Conservation (phyloP, 805 yeast genomes). For the Nakazawaea pomicola region DNA sequence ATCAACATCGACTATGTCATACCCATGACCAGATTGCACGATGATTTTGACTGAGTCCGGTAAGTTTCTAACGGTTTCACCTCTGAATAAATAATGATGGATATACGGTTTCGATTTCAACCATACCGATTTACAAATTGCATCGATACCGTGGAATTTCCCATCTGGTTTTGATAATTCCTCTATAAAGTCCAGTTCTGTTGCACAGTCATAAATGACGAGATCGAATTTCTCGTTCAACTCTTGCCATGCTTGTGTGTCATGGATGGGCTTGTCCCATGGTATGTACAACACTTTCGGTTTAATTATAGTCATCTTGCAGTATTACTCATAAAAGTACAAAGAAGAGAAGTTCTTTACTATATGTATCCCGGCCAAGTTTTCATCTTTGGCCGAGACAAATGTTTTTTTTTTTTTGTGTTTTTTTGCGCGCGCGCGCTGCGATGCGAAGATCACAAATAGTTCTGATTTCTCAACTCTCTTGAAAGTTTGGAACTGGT, state of each 20-base stretch:
- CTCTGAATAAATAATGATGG: slow-evolving; percentile 29
- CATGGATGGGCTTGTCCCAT: slow-evolving; percentile 32
- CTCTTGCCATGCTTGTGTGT: slow-evolving; percentile 30
- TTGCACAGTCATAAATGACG: slow-evolving; percentile 28
- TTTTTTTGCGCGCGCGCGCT: neutral
- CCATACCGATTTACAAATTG: slow-evolving; percentile 34
- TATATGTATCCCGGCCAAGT: too few relatives aligned
- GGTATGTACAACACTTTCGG: slow-evolving; percentile 35
- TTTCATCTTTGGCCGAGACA: too few relatives aligned
- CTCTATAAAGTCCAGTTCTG: slow-evolving; percentile 30
- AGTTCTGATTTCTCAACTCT: neutral
- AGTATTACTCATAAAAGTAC: too few relatives aligned
- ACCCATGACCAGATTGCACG: slow-evolving; percentile 36
- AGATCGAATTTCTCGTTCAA: slow-evolving; percentile 32
- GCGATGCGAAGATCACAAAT: neutral
- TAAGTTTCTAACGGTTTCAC: slow-evolving; percentile 25
- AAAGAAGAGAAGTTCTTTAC: too few relatives aligned
- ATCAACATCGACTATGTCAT: slow-evolving; percentile 33
- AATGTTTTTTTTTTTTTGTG: neutral
- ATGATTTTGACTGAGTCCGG: slow-evolving; percentile 32
- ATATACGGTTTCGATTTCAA: slow-evolving; percentile 33
- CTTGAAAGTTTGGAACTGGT: neutral
- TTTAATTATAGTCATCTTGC: slow-evolving; percentile 13
- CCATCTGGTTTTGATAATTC: slow-evolving; percentile 32
- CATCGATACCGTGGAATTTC: slow-evolving; percentile 29